Conservation (phyloP, 495 filamentous ascomycete species). For the Podospora appendiculata region DNA sequence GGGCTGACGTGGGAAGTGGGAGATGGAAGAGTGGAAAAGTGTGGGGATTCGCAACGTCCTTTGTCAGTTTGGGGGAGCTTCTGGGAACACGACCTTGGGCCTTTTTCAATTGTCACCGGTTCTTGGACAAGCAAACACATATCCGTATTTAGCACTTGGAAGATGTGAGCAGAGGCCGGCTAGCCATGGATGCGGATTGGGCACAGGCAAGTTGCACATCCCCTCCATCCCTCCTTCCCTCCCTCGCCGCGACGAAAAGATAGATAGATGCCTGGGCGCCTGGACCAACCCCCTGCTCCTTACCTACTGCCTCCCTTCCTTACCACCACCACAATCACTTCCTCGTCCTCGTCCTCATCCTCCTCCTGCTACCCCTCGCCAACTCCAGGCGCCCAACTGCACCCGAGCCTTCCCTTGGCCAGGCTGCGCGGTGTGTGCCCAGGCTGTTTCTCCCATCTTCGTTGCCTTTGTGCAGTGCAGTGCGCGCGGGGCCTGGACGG, state of each 20-base stretch:
- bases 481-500: no score
- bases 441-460: no score
- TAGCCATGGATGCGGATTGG: conserved; percentile 52
- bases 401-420: no score
- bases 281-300: neutral
- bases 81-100: no score
- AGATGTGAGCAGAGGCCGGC: conserved; percentile 13
- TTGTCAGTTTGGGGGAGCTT: no score
- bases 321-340: neutral
- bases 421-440: no score
- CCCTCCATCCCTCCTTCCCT: no score
- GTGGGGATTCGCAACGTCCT: conserved; percentile 1
- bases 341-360: no score
- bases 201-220: conserved; percentile 42
- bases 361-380: neutral
- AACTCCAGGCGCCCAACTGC: no score
- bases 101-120: neutral
- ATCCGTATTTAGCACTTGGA: neutral
- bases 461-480: no score
- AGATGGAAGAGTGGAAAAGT: neutral
- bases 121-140: no score
- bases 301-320: neutral
- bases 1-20: neutral
- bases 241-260: neutral
- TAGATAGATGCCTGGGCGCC: neutral